Evolutionary conservation across 768 basidiomycete species (phyloP), one percentile per base, ranked within the genome.

Genomic region (Jaapia argillacea): DNA sequence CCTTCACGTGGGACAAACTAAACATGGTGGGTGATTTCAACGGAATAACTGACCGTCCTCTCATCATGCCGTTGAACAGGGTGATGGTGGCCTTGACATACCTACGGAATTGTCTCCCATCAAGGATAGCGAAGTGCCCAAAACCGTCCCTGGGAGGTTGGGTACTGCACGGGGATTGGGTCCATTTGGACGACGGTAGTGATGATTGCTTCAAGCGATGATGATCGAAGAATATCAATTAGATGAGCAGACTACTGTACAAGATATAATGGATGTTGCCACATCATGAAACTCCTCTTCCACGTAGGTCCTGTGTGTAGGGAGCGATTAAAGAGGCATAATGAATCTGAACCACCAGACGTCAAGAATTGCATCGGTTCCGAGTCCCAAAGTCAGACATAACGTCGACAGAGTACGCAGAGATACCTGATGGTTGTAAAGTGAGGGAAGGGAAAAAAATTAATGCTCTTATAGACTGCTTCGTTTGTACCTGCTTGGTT

Each of bases 251-350:
- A 33, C 28, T 10, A 33, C 28, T 33, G 28, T 16, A 33, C 10
- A 33, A 33, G 10, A 33, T 33, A 33, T 16, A 33, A 36, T 12
- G 42, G 24, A 47, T 84, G 70, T 85, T 46, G 81, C 84, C 84
- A 62, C 75, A 67, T 67, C 79, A 87, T 86, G 85, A 88, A 88
- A 87, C 85, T 83, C 82, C 74, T 73, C 66, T 75, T 10, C 78
- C 53, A 74, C 81, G 80, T 86, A 59, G 65, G 50, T 57, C 57
- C 44, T 65, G 58, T 68, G 82, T 72, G 78, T 79, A 79, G 60
- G 68, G 81, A 86, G 85, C 75, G 85, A 87, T 88, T 86, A 86
- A 76, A 59, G 69, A 71, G 84, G 84, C 79, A 61, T 36, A 66
- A 62, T 47, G 41, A 40, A 43, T 82, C 72, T 73, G 50, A 60